phyloP scores from a whole-genome alignment of 768 basidiomycete species.

The Pleurotus tuber-regium region DNA sequence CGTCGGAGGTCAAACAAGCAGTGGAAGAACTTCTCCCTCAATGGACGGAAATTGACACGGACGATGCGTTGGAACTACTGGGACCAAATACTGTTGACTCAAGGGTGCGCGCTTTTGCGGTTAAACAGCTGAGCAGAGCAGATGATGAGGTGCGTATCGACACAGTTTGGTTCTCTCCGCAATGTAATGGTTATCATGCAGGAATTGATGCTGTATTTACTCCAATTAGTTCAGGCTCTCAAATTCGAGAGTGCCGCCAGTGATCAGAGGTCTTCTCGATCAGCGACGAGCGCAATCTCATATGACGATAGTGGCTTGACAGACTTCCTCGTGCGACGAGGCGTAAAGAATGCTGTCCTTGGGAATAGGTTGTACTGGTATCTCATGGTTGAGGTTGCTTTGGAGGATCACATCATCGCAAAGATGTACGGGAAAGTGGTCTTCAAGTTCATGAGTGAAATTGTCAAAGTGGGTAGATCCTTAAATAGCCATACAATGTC shows the following conservation, averaged over 20 bases:
- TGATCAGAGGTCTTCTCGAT: constrained; percentile 74
- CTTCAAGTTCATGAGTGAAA: constrained; percentile 85
- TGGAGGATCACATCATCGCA: constrained; percentile 81
- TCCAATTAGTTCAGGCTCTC: constrained; percentile 96
- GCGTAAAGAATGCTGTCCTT: constrained; percentile 77
- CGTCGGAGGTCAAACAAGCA: constrained; percentile 95
- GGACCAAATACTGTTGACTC: constrained; percentile 91
- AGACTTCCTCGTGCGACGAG: constrained; percentile 86
- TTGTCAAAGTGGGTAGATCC: constrained; percentile 77
- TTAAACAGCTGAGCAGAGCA: constrained; percentile 83
- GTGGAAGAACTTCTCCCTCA: constrained; percentile 93
- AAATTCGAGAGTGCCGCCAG: constrained; percentile 89
- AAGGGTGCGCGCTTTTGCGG: constrained; percentile 91
- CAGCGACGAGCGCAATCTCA: constrained; percentile 70
- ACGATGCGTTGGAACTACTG: constrained; percentile 92
- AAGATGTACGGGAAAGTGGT: constrained; percentile 94
- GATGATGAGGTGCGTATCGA: constrained; percentile 80
- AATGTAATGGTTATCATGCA: constrained; percentile 29
- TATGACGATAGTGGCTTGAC: constrained; percentile 92
- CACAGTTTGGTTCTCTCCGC: not conserved
- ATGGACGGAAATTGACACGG: constrained; percentile 97
- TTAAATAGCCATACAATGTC: no score
- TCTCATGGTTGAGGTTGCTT: constrained; percentile 91
- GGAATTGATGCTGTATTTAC: constrained; percentile 89
- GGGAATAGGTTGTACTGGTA: constrained; percentile 98